Evolutionary conservation across 441 rosid species (phyloP), one percentile per base, ranked within the genome.

Genomic region (Pelargonium cotyledonis): DNA sequence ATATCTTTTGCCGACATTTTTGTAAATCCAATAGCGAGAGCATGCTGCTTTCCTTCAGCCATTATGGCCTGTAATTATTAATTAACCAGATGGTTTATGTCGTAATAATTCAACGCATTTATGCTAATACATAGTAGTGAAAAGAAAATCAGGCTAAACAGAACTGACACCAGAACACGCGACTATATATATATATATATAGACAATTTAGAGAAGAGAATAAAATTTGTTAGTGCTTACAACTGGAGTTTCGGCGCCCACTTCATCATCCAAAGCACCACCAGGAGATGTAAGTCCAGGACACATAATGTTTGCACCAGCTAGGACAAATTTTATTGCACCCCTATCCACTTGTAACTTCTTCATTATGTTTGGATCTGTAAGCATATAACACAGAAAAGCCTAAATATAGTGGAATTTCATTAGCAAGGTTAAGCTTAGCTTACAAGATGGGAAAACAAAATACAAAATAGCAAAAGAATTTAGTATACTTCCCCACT

Each of bases 271-370:
- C 78, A 95, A 78, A 77, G 76, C 89, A 65, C 99, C 98, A 63
- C 98, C 97, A 2, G 95, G 99, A 74, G 99, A 95, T 41, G 98
- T 92, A 69, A 92, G 99, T 76, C 99, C 99, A 82, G 98, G 98
- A 66, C 99, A 92, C 98, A 92, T 95, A 76, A 95, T 92, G 84
- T 95, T 95, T 77, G 98, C 99, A 77, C 99, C 98, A 78, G 99
- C 76, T 69, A 95, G 88, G 43, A 92, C 97, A 82, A 88, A 92
- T 81, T 73, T 92, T 68, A 95, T 92, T 7, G 99, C 99, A 72
- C 97, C 99, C 67, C 97, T 85, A 78, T 92, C 99, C 35, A 95
- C 99, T 81, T 90, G 98, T 67, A 95, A 80, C 77, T 90, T 90
- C 79, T 88, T 86, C 98, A 95, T 95, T 80, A 95, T 89, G 66